A percentile compares a stretch with the other conserved stretches of the same genome.
Conservation (phyloP, 495 filamentous ascomycete genomes). For the Podospora comata region DNA sequence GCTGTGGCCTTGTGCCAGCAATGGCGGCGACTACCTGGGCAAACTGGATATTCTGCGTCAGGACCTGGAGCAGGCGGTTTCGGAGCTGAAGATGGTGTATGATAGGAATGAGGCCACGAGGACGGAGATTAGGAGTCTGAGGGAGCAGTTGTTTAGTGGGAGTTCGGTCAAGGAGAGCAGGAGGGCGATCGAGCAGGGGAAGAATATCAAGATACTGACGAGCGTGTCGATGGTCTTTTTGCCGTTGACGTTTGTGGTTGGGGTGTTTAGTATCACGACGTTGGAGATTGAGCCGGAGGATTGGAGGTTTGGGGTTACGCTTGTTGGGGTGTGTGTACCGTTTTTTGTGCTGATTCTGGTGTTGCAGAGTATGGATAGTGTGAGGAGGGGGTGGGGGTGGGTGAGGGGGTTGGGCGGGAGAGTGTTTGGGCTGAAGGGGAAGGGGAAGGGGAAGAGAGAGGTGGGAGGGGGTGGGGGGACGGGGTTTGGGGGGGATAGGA, state of each 20-base stretch:
- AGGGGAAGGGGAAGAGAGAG: not conserved
- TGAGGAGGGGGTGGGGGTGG: conserved; percentile 13
- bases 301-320: conserved; percentile 33
- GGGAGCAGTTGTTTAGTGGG: conserved; percentile 37
- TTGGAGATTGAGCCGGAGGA: conserved; percentile 26
- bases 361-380: conserved; percentile 27
- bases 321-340: conserved; percentile 35
- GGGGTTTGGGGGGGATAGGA: not conserved
- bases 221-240: conserved; percentile 42
- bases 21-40: conserved; percentile 17
- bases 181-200: conserved; percentile 36
- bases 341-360: conserved; percentile 35
- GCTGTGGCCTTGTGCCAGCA: conserved; percentile 32
- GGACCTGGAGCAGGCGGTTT: conserved; percentile 30
- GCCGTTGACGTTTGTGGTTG: conserved; percentile 41
- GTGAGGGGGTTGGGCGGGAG: not conserved
- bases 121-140: conserved; percentile 31
- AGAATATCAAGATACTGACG: conserved; percentile 42
- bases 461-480: not conserved
- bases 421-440: not conserved
- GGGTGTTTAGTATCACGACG: conserved; percentile 37
- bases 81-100: conserved; percentile 23
- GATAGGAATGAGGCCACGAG: conserved; percentile 30
- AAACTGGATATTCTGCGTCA: conserved; percentile 22
- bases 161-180: conserved; percentile 34